Evolutionary conservation across 176 grass and related monocot genomes (phyloP).

Genomic region (Pontederia crassipes): DNA sequence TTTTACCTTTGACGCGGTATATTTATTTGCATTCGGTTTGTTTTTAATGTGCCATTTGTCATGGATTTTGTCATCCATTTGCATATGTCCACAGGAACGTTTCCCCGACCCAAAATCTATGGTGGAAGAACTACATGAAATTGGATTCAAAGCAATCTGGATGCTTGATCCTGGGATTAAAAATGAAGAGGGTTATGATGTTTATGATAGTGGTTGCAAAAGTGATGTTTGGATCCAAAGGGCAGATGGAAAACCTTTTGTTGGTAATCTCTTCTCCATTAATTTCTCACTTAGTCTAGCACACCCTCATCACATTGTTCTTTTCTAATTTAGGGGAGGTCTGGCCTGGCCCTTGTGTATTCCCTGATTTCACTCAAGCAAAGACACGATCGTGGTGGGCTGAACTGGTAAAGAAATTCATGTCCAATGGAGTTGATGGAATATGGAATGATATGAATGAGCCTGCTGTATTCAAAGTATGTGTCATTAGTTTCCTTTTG

Average conservation of each 20-base stretch:
- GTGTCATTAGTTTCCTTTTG: background rate
- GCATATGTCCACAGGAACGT: slow-evolving; percentile 27
- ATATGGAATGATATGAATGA: slow-evolving; percentile 99
- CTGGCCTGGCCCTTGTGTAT: slow-evolving; percentile 95
- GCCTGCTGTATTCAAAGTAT: slow-evolving; percentile 79
- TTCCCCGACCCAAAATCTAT: slow-evolving; percentile 82
- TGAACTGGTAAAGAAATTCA: slow-evolving; percentile 64
- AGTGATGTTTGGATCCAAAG: slow-evolving; percentile 74
- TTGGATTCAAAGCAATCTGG: slow-evolving; percentile 85
- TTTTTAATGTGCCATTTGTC: background rate
- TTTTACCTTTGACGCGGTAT: slow-evolving; percentile 85
- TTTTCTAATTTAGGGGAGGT: slow-evolving; percentile 50
- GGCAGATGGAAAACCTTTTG: slow-evolving; percentile 43
- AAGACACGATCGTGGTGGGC: slow-evolving; percentile 80
- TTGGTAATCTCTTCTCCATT: slow-evolving; percentile 45
- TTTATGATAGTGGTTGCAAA: slow-evolving; percentile 66
- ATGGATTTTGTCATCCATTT: background rate
- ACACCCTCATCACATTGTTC: background rate
- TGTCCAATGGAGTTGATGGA: slow-evolving; percentile 77
- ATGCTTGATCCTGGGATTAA: slow-evolving; percentile 99
- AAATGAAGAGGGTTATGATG: slow-evolving; percentile 71
- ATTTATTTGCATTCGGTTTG: slow-evolving; percentile 6
- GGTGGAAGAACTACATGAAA: slow-evolving; percentile 60
- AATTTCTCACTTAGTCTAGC: slow-evolving; percentile 3
- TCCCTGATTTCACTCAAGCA: slow-evolving; percentile 83